These are phyloP conservation scores for Haplosporangium gracile DNA, from an alignment of 192 early-diverging fungal species.

Conservation along the genomic window DNA sequence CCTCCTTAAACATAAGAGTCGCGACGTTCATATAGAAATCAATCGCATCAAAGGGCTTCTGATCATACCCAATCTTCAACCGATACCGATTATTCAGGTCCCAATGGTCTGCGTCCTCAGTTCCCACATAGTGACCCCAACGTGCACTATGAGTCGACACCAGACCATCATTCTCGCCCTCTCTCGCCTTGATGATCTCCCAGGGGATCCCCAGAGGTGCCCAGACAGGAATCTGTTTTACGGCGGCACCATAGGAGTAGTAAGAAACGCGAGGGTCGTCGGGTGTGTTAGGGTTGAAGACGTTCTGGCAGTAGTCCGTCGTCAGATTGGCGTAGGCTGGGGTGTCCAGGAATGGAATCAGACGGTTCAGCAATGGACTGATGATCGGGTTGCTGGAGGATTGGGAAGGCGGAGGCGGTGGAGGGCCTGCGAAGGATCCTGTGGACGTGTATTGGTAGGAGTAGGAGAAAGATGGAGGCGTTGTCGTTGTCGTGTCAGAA, in stretches of 20 bases:
- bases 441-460: conserved; percentile 6
- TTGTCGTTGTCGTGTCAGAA: background rate
- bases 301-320: conserved; percentile 82
- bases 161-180: conserved; percentile 94
- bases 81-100: conserved; percentile 74
- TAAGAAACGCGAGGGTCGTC: conserved; percentile 83
- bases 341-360: conserved; percentile 84
- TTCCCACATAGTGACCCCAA: conserved; percentile 91
- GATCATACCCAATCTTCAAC: conserved; percentile 54
- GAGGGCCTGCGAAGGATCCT: conserved; percentile 43
- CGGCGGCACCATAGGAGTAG: conserved; percentile 82
- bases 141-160: conserved; percentile 85
- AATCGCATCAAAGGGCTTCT: conserved; percentile 72
- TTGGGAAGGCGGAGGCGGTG: conserved; percentile 38
- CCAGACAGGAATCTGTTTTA: conserved; percentile 72
- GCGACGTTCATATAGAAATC: conserved; percentile 79
- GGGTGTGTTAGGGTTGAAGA: conserved; percentile 91
- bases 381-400: conserved; percentile 4
- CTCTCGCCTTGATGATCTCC: conserved; percentile 79
- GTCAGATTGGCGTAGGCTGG: conserved; percentile 94
- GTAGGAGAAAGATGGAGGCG: background rate
- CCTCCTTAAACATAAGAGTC: conserved; percentile 74
- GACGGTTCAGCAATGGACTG: conserved; percentile 57
- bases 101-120: conserved; percentile 90
- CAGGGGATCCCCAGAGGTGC: conserved; percentile 84